Conservation (phyloP, 2,329 filamentous ascomycete genomes). For the Aspergillus neoniger region DNA sequence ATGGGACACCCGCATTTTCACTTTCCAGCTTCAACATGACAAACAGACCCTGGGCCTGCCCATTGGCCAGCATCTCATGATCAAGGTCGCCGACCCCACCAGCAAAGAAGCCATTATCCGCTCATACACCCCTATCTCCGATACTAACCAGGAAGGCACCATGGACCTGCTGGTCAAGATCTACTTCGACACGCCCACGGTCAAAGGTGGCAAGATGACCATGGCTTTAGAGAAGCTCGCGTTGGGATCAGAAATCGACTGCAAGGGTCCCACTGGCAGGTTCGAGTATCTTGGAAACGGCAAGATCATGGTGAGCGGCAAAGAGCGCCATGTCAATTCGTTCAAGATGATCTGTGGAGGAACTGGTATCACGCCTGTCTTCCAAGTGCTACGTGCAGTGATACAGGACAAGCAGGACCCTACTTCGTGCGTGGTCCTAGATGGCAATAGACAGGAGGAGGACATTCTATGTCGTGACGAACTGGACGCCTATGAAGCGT, state of each 20-base stretch:
- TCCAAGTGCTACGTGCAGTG: slow-evolving; percentile 75
- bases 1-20: slow-evolving; percentile 78
- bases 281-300: slow-evolving; percentile 77
- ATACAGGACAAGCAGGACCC: slow-evolving; percentile 64
- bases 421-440: slow-evolving; percentile 71
- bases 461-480: slow-evolving; percentile 81
- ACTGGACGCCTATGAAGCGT: slow-evolving; percentile 63
- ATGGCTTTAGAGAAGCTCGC: slow-evolving; percentile 73
- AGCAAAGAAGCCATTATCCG: slow-evolving; percentile 72
- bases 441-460: slow-evolving; percentile 74
- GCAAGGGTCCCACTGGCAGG: slow-evolving; percentile 86
- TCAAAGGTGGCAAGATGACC: slow-evolving; percentile 77
- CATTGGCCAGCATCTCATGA: slow-evolving; percentile 83
- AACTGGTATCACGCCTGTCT: slow-evolving; percentile 90
- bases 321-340: slow-evolving; percentile 58
- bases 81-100: slow-evolving; percentile 74
- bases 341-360: slow-evolving; percentile 89
- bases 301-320: slow-evolving; percentile 61
- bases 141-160: slow-evolving; percentile 60
- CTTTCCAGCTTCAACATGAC: slow-evolving; percentile 72
- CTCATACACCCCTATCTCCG: slow-evolving; percentile 82
- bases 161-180: slow-evolving; percentile 81
- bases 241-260: slow-evolving; percentile 72
- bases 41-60: slow-evolving; percentile 74
- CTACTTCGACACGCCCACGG: slow-evolving; percentile 64